phyloP scores from a whole-genome alignment of 2,329 filamentous ascomycete species.

The Dactylellina parvicollis region DNA sequence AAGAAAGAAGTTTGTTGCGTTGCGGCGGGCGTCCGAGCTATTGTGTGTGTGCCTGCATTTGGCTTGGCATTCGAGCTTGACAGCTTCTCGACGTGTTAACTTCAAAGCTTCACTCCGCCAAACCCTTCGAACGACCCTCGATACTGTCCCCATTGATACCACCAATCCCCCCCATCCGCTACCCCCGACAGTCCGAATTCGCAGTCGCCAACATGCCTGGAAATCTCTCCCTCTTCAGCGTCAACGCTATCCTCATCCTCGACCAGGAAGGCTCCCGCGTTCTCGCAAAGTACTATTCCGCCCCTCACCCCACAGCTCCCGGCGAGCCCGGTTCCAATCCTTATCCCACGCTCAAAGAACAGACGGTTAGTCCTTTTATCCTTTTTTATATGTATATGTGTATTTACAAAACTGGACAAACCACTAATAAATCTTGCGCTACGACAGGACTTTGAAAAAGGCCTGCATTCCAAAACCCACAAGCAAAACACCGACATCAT shows the following conservation, averaged over 20 bases:
- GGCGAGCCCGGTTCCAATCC: conserved; percentile 68
- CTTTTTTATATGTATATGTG: neutral
- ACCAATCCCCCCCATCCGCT: neutral
- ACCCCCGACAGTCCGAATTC: neutral
- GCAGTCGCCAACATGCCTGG: conserved; percentile 62
- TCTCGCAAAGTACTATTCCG: conserved; percentile 90
- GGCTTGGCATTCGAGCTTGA: conserved; percentile 14
- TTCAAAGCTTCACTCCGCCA: conserved; percentile 22
- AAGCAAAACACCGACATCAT: conserved; percentile 92
- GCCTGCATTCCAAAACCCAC: conserved; percentile 90
- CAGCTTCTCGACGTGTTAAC: conserved; percentile 37
- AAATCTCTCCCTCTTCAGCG: conserved; percentile 67
- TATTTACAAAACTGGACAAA: neutral
- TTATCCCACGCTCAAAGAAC: conserved; percentile 88
- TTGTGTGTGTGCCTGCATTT: neutral
- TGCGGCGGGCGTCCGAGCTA: conserved; percentile 9
- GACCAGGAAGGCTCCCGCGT: conserved; percentile 90
- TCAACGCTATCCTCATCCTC: conserved; percentile 80
- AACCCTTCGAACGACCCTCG: conserved; percentile 7
- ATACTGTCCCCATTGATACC: conserved; percentile 9
- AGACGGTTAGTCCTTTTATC: conserved; percentile 68
- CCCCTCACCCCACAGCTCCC: conserved; percentile 73
- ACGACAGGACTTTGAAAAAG: conserved; percentile 82
- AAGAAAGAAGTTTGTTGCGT: conserved; percentile 29
- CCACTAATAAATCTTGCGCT: neutral